Base-by-base conservation (phyloP, 148 eudicot genomes). In the Chenopodium suecicum region DNA sequence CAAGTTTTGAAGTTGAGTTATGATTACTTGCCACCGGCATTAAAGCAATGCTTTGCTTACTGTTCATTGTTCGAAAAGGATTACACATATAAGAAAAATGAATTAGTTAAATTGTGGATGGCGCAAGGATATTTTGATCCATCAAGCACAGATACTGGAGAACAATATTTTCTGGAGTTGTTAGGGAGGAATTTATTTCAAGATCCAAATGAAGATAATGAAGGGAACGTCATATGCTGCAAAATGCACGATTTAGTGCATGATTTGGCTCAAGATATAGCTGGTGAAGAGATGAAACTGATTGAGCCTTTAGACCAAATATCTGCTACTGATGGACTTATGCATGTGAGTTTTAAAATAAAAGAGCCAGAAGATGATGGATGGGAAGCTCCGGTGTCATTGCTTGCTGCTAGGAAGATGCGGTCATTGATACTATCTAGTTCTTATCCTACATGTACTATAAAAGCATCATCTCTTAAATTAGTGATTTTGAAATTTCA, bases 221-320 rank as follows among this genome's bases (percentile, higher is more conserved):
- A 0, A 27, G 16, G 17, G 34, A 67, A 25, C 68, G 9, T 10
- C 1, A 3, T 1, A 25, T n/a, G 4, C 4, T 80, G 70, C 29
- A 70, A 54, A 70, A 79, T 79, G 82, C 76, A 79, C 47, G 68
- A 79, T 31, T 56, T 79, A 41, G n/a, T 79, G 66, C 82, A 54
- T 56, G 82, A 79, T 50, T 70, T 79, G 76, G 82, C 69, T 1
- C 9, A 22, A n/a, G 14, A 4, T 10, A 32, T 63, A 19, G 76
- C 70, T 22, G 76, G 32, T 17, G 67, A 44, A 27, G 78, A 75
- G 23, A 27, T 8, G 12, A 48, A 11, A 2, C 41, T 52, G 63
- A n/a, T 4, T 12, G 63, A 25, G 20, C 17, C 34, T 8, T 14
- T 37, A 9, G 16, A 2, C 1, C 37, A 48, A 10, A 2, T 74